Conservation (phyloP, 2,329 filamentous ascomycete genomes). For the Cercospora citrullina region DNA sequence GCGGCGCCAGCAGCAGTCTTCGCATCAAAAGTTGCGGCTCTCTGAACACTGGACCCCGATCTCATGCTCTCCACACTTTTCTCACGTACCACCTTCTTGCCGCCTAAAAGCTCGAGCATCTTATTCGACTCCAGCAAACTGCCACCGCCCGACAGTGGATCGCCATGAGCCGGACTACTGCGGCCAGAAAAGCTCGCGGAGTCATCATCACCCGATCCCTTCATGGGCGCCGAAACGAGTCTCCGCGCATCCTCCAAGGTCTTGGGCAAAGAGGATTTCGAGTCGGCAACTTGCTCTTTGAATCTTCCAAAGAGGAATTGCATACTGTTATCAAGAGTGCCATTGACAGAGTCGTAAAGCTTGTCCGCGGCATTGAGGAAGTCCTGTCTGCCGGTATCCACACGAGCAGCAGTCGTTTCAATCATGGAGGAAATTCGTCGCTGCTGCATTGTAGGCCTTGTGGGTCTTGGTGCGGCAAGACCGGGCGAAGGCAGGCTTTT, state of each 20-base stretch:
- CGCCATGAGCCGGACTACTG: conserved; percentile 34
- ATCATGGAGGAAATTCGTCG: conserved; percentile 82
- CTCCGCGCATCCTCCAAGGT: conserved; percentile 91
- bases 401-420: conserved; percentile 76
- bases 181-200: conserved; percentile 42
- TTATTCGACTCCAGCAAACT: conserved; percentile 59
- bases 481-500: conserved; percentile 34
- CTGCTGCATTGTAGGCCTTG: conserved; percentile 59
- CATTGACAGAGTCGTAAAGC: conserved; percentile 86
- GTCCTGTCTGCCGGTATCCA: conserved; percentile 72
- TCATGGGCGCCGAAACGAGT: conserved; percentile 69
- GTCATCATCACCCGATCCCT: conserved; percentile 30
- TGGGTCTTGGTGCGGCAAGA: conserved; percentile 32
- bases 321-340: conserved; percentile 86
- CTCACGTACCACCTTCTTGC: conserved; percentile 65
- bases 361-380: conserved; percentile 83
- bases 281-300: conserved; percentile 62
- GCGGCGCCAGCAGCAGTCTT: conserved; percentile 21
- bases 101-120: conserved; percentile 69
- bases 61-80: conserved; percentile 72
- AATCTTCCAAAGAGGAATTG: conserved; percentile 89
- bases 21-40: conserved; percentile 31
- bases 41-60: conserved; percentile 60
- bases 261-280: conserved; percentile 66
- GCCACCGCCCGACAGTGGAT: conserved; percentile 30